Evolutionary conservation across 208 protist genomes (phyloP), one percentile per base, ranked within the genome.

Genomic region (Crithidia sp.): DNA sequence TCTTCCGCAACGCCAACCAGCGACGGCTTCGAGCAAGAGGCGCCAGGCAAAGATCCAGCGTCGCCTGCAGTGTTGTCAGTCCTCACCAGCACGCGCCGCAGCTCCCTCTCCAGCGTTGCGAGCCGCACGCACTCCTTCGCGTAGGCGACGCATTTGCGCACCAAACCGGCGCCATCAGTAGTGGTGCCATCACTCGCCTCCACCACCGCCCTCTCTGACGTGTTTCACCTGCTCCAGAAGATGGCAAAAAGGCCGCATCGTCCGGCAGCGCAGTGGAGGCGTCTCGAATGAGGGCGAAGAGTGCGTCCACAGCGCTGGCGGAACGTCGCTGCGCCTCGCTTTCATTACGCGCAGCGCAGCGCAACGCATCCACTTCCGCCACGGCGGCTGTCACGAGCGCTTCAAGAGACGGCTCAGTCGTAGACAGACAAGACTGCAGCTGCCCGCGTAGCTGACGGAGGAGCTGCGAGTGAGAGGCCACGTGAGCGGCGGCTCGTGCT

Each of bases 381-480:
- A 68, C 44, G 0, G 55, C 61, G 45, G n/a, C 64, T 28, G 50
- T 10, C 9, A 76, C 70, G 6, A 76, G 60, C 13, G 2, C 37
- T 10, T 50, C 40, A 43, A 69, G 14, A 7, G 53, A 60, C 5
- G 61, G 12, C 6, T 67, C 61, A 2, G 54, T 54, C 39, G 6
- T 69, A 7, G 62, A 28, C 7, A 76, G 61, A 50, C 70, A 76
- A n/a, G 19, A 14, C 70, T 67, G 70, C 49, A 76, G 56, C 40
- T 3, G 14, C 7, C 16, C 41, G 17, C 61, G 43, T 17, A 68
- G 3, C 37, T 53, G 52, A 9, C 52, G 70, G 6, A 62, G 36
- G 36, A 76, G 13, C 7, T 58, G 16, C 16, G 65, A 7, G 8
- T 43, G 54, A 13, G 36, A 40, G 7, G 8, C 61, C 19, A 70